These are phyloP conservation scores for Dryas alaskensis DNA, from an alignment of 306 rosid species.

Conservation along the genomic window DNA sequence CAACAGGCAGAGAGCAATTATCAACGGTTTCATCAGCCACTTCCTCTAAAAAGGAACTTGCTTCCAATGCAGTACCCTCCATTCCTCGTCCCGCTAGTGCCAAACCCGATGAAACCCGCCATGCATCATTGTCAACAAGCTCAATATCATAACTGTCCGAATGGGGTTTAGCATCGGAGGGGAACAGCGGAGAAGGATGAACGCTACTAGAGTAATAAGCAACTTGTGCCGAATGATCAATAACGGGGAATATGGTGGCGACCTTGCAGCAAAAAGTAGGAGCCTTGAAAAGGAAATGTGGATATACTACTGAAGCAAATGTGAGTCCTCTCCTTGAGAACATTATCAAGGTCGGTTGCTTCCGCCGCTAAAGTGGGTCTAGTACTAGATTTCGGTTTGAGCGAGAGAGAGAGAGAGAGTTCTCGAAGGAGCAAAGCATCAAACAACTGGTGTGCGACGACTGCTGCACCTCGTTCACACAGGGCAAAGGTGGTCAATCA, in stretches of 20 bases:
- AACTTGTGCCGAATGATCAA: slow-evolving; percentile 16
- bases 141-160: slow-evolving; percentile 48
- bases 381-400: neutral
- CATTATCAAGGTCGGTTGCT: slow-evolving; percentile 26
- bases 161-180: slow-evolving; percentile 37
- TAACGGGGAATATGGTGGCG: slow-evolving; percentile 19
- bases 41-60: slow-evolving; percentile 24
- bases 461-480: neutral
- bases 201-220: slow-evolving; percentile 33
- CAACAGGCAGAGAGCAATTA: slow-evolving; percentile 24
- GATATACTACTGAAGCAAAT: slow-evolving; percentile 23
- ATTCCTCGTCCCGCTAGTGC: slow-evolving; percentile 56
- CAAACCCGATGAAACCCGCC: slow-evolving; percentile 67
- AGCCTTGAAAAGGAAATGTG: slow-evolving; percentile 24
- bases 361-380: neutral
- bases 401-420: neutral
- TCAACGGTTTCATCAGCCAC: slow-evolving; percentile 35
- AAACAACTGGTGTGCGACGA: slow-evolving; percentile 24
- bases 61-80: slow-evolving; percentile 20
- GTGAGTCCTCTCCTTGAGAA: slow-evolving; percentile 37
- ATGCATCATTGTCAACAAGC: slow-evolving; percentile 64
- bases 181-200: slow-evolving; percentile 50
- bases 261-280: slow-evolving; percentile 34
- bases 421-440: slow-evolving; percentile 23
- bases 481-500: no score